Percentiles rank a stretch among this genome's conserved stretches.
Conservation (phyloP, 768 basidiomycete species). For the Ramaria sp. region DNA sequence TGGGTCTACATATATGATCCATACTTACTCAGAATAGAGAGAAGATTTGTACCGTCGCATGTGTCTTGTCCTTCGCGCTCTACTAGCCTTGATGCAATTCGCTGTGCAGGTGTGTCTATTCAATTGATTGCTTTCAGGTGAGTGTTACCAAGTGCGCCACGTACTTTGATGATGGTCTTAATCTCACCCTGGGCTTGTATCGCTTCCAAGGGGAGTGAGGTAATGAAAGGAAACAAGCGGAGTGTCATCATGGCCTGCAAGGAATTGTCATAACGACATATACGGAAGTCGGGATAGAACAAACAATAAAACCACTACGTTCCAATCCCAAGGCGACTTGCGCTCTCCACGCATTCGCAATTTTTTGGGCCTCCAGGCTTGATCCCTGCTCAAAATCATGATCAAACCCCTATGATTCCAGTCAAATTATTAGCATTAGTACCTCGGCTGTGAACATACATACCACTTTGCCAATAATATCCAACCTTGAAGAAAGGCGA, state of each 20-base stretch:
- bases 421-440: neutral
- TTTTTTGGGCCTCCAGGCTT: conserved; percentile 20
- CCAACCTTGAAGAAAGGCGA: conserved; percentile 10
- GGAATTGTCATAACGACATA: conserved; percentile 5
- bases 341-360: conserved; percentile 18
- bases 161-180: conserved; percentile 15
- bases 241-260: conserved; percentile 15
- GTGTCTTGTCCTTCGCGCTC: neutral
- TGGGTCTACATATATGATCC: conserved; percentile 12
- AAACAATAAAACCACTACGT: conserved; percentile 10
- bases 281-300: neutral
- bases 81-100: neutral
- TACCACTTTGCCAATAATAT: conserved; percentile 24
- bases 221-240: conserved; percentile 19
- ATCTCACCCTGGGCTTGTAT: conserved; percentile 20
- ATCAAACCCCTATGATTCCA: conserved; percentile 18
- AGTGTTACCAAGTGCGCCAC: neutral
- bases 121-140: no score
- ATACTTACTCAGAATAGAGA: conserved; percentile 13
- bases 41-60: conserved; percentile 8
- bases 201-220: conserved; percentile 15
- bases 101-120: neutral
- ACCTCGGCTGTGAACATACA: neutral
- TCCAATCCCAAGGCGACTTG: conserved; percentile 11
- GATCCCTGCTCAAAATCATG: conserved; percentile 28